A percentile compares a stretch with the other conserved stretches of the same genome.
phyloP scores from a whole-genome alignment of 1,139 yeast species.

The Neolecta irregularis region DNA sequence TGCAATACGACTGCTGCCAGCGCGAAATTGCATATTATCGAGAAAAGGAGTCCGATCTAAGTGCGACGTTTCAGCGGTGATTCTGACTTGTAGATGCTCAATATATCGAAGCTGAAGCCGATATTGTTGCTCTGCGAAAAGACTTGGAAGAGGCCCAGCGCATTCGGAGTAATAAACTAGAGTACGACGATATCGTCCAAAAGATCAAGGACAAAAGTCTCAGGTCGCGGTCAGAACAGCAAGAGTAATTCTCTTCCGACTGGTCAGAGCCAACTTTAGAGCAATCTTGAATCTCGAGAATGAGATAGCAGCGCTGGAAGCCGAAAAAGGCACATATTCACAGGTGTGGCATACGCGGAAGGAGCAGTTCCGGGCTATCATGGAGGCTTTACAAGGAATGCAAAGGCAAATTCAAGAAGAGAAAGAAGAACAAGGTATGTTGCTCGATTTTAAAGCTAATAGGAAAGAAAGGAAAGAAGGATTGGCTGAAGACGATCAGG shows the following conservation, averaged over 20 bases:
- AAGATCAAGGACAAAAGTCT: slow-evolving; percentile 19
- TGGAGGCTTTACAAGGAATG: slow-evolving; percentile 18
- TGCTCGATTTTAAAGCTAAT: background rate
- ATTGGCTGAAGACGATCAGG: too few relatives aligned
- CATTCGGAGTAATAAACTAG: slow-evolving; percentile 19
- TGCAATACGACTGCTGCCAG: too few relatives aligned
- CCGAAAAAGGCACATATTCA: slow-evolving; percentile 17
- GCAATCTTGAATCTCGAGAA: slow-evolving; percentile 14
- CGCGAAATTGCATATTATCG: too few relatives aligned
- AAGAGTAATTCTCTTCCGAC: slow-evolving; percentile 5
- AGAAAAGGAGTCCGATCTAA: background rate
- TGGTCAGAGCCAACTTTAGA: background rate
- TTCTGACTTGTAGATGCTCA: slow-evolving; percentile 1
- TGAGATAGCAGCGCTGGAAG: slow-evolving; percentile 21
- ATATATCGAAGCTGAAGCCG: slow-evolving; percentile 1
- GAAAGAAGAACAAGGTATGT: slow-evolving; percentile 15
- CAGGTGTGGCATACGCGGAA: slow-evolving; percentile 19
- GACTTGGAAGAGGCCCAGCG: slow-evolving; percentile 18
- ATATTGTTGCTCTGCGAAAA: slow-evolving; percentile 18
- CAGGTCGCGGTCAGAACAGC: slow-evolving; percentile 19
- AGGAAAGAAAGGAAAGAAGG: slow-evolving; percentile 11
- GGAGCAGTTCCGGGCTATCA: slow-evolving; percentile 18
- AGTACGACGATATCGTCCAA: slow-evolving; percentile 20
- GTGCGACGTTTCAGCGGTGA: background rate
- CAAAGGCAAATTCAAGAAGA: slow-evolving; percentile 16